Percentiles rank a stretch among this genome's conserved stretches.
These are phyloP conservation scores for Pistacia vera DNA, from an alignment of 345 rosid genomes.

Conservation along the genomic window DNA sequence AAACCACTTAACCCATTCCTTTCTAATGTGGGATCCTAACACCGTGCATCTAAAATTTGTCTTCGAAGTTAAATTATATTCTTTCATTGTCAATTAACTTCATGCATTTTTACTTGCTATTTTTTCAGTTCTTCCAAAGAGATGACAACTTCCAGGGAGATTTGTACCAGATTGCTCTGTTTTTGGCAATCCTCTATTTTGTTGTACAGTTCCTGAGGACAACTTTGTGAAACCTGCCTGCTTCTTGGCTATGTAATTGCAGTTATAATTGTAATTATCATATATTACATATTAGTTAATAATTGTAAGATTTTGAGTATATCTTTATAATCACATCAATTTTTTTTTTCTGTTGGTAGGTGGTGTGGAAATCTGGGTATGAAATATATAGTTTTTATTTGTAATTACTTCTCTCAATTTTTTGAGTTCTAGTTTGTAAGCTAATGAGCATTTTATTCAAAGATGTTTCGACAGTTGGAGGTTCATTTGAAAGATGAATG, in stretches of 20 bases:
- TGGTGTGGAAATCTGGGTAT: too few relatives aligned
- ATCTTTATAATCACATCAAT: not conserved
- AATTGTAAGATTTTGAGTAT: not conserved
- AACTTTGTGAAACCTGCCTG: constrained; percentile 49
- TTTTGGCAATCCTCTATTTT: constrained; percentile 75
- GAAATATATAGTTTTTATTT: too few relatives aligned
- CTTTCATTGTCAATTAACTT: not conserved
- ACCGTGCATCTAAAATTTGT: too few relatives aligned
- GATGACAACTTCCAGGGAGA: constrained; percentile 80
- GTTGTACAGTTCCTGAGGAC: constrained; percentile 84
- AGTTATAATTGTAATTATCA: constrained; percentile 9
- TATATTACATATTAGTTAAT: not conserved
- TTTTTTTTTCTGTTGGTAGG: not conserved
- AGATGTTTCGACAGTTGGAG: too few relatives aligned
- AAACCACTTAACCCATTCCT: too few relatives aligned
- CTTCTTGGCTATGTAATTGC: not conserved
- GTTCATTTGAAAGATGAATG: too few relatives aligned
- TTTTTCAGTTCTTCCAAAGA: constrained; percentile 79
- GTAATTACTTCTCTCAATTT: too few relatives aligned
- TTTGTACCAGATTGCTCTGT: constrained; percentile 72
- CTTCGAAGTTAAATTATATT: not conserved
- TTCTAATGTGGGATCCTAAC: too few relatives aligned
- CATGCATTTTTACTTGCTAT: not conserved
- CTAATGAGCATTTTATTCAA: too few relatives aligned
- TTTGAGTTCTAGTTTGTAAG: too few relatives aligned